A percentile compares a stretch with the other conserved stretches of the same genome.
phyloP scores from a whole-genome alignment of 2,329 filamentous ascomycete genomes.

The Aspergillus neoniger region DNA sequence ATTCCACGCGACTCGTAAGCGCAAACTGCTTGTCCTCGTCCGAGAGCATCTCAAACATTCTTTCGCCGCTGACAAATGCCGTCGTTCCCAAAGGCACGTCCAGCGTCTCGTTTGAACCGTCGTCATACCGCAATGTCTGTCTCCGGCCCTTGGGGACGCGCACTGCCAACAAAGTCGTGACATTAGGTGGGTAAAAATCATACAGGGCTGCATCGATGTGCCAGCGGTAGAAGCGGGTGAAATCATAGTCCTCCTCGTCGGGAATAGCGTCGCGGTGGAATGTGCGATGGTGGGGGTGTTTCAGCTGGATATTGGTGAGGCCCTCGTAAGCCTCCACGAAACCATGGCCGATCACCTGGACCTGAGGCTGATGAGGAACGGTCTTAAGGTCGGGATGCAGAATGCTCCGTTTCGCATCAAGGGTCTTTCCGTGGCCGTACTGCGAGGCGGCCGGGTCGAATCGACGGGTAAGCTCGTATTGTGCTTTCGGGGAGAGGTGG shows the following conservation, averaged over 20 bases:
- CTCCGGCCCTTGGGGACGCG: constrained; percentile 66
- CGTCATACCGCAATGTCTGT: constrained; percentile 72
- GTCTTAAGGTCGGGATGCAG: constrained; percentile 80
- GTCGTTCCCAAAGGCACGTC: constrained; percentile 73
- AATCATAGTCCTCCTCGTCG: constrained; percentile 59
- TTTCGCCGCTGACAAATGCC: constrained; percentile 71
- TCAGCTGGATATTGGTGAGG: constrained; percentile 65
- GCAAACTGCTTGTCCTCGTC: constrained; percentile 68
- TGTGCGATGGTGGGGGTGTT: constrained; percentile 75
- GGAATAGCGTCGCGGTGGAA: constrained; percentile 70
- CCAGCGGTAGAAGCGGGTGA: constrained; percentile 71
- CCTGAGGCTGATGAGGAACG: constrained; percentile 75
- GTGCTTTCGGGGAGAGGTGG: constrained; percentile 66
- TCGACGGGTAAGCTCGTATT: constrained; percentile 71
- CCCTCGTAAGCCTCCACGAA: constrained; percentile 70
- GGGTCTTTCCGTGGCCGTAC: constrained; percentile 76
- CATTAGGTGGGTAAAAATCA: constrained; percentile 70
- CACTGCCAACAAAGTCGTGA: constrained; percentile 74
- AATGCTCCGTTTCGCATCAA: constrained; percentile 66
- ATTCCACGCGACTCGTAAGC: constrained; percentile 68
- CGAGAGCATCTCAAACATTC: constrained; percentile 69
- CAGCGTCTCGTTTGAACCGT: constrained; percentile 66
- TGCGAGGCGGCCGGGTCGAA: constrained; percentile 68
- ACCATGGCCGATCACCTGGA: constrained; percentile 79
- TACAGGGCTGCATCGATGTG: constrained; percentile 80